Conservation (phyloP, 2,329 filamentous ascomycete genomes). For the Lojkania enalia region DNA sequence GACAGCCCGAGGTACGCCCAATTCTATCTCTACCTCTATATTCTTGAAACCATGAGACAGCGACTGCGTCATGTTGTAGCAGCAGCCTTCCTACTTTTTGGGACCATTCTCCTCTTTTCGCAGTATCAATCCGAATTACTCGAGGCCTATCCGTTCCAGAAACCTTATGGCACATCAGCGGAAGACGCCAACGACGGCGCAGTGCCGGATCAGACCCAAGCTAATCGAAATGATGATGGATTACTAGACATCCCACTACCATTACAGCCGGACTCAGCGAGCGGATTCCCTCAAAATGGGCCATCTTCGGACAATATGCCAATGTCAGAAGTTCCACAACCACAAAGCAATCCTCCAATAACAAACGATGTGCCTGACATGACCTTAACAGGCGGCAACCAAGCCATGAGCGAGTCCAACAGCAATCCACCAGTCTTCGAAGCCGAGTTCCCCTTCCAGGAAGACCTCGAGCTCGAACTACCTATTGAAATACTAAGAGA, state of each 20-base stretch:
- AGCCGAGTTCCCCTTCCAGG: slow-evolving; percentile 29
- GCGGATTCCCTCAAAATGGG: no score
- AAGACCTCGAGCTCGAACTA: slow-evolving; percentile 30
- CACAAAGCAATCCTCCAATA: slow-evolving; percentile 1
- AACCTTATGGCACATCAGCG: not conserved
- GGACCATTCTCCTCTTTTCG: slow-evolving; percentile 9
- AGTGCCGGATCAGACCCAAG: not conserved
- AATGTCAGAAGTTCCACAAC: slow-evolving; percentile 1
- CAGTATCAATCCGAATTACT: slow-evolving; percentile 3
- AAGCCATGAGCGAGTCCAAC: not conserved
- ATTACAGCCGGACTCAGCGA: no score
- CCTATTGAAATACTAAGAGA: slow-evolving; percentile 20
- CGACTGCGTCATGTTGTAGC: slow-evolving; percentile 10
- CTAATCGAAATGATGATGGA: not conserved
- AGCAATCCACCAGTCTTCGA: slow-evolving; percentile 17
- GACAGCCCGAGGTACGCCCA: no score
- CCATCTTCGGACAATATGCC: no score
- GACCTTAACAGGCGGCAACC: not conserved
- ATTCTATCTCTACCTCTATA: slow-evolving; percentile 11
- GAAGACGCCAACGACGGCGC: not conserved
- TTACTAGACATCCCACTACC: not conserved
- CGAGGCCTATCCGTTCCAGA: slow-evolving; percentile 1
- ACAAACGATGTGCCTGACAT: not conserved
- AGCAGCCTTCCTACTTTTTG: slow-evolving; percentile 10
- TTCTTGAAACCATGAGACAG: slow-evolving; percentile 12